Evolutionary conservation across 2,329 filamentous ascomycete genomes (phyloP), one percentile per base, ranked within the genome.

Genomic region (Neocatenulostroma microsporum): DNA sequence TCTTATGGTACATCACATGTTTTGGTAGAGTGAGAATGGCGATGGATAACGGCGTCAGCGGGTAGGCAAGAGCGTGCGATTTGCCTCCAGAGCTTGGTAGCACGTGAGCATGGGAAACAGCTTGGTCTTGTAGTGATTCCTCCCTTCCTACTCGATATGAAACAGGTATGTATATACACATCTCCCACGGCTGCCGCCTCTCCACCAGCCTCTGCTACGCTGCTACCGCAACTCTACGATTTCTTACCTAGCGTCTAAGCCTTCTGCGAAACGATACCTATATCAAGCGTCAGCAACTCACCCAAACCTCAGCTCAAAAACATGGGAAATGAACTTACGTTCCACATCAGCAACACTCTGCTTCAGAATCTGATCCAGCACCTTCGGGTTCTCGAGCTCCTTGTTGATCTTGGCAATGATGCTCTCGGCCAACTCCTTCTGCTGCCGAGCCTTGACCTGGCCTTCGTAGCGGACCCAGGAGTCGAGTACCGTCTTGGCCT

Each of bases 391-490:
- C 77, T 95, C 85, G 41, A 98, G 80, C 76, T 96, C 89, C 80
- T 96, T 96, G 69, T 84, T 82, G 62, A 96, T 91, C 80, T 95
- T 98, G 74, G 83, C 79, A 60, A 98, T 96, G 67, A 98, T 74
- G 66, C 72, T 78, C 62, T 94, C 80, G 49, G 91, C 86, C 51
- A 98, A 79, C 76, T 98, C 91, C 69, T 76, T 82, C 78, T 98
- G 91, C 75, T 98, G 87, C 66, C 91, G 83, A 74, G 89, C 83
- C 84, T 96, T 98, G 62, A 98, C 88, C 75, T 96, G 91, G 57
- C 84, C 73, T 74, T 98, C 91, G 69, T 98, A 98, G 64, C 91
- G 84, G 49, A 96, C 88, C 93, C 91, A 98, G 40, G 87, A 95
- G 66, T 98, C 91, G 50, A 98, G 80, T 42, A 96, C 91, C 45